These are phyloP conservation scores for Pythium inflatum DNA, from an alignment of 352 stramenopile genomes.

Conservation along the genomic window DNA sequence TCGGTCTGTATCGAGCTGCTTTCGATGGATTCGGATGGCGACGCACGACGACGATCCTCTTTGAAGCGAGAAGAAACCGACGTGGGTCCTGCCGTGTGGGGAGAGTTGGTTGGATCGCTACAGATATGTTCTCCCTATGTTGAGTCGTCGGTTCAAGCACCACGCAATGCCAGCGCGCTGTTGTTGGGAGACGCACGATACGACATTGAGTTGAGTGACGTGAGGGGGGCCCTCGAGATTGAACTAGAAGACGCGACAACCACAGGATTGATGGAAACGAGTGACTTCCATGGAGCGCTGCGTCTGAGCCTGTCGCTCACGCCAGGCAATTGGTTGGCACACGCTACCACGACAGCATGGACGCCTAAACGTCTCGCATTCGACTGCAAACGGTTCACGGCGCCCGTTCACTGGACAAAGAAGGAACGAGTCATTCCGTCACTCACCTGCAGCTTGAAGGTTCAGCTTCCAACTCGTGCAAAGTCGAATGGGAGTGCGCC, in stretches of 20 bases:
- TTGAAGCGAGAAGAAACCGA: neutral
- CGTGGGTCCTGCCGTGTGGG: neutral
- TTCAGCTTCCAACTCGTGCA: neutral
- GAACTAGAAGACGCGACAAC: slow-evolving; percentile 11
- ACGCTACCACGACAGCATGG: neutral
- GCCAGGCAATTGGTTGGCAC: slow-evolving; percentile 16
- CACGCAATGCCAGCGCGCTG: neutral
- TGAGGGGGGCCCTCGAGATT: slow-evolving; percentile 5
- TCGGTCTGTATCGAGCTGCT: slow-evolving; percentile 8
- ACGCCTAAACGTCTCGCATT: neutral
- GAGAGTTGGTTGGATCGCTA: neutral
- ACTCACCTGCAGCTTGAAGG: neutral
- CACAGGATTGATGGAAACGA: neutral
- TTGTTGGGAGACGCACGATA: slow-evolving; percentile 6
- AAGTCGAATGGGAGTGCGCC: neutral
- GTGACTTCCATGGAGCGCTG: neutral
- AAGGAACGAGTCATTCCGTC: slow-evolving; percentile 29
- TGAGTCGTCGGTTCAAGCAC: neutral
- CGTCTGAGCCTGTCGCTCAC: neutral
- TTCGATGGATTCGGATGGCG: neutral
- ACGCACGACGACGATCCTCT: neutral
- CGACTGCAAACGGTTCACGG: neutral
- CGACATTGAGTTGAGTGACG: neutral
- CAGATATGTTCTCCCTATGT: neutral
- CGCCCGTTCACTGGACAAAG: slow-evolving; percentile 16